Evolutionary conservation across 331 rosid genomes (phyloP).

Genomic region (Malus hybrid): DNA sequence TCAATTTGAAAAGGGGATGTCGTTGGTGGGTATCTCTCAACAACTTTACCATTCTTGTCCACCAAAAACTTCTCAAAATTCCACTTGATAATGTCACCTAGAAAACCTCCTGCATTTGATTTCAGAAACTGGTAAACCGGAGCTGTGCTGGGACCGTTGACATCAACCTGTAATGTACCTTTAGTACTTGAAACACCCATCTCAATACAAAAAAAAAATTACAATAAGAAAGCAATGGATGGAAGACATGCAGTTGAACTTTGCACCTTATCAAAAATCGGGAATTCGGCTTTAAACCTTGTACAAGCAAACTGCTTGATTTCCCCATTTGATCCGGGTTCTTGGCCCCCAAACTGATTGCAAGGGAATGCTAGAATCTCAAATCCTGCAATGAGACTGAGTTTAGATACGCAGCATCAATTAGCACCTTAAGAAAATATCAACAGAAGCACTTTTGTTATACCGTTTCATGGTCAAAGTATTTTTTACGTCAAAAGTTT

Average conservation of each 20-base stretch:
- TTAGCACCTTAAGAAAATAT: not conserved
- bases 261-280: constrained; percentile 84
- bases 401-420: not conserved
- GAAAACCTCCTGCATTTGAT: constrained; percentile 82
- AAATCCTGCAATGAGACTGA: constrained; percentile 50
- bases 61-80: constrained; percentile 96
- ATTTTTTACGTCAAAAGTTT: not conserved
- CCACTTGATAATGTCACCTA: constrained; percentile 91
- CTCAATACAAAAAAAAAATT: not conserved
- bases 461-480: not conserved
- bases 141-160: constrained; percentile 86
- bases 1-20: constrained; percentile 97
- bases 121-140: constrained; percentile 92
- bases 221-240: not conserved
- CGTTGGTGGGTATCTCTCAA: constrained; percentile 87
- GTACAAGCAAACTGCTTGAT: constrained; percentile 97
- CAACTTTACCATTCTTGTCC: constrained; percentile 91
- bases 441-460: not conserved
- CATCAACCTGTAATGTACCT: constrained; percentile 70
- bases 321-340: constrained; percentile 84
- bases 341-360: constrained; percentile 98
- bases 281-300: constrained; percentile 88
- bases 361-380: constrained; percentile 97
- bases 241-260: constrained; percentile 1
- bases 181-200: constrained; percentile 11